Percentiles rank a stretch among this genome's conserved stretches.
phyloP scores from a whole-genome alignment of 202 grass and related monocot genomes.

The Thinopyrum obtusiflorum region DNA sequence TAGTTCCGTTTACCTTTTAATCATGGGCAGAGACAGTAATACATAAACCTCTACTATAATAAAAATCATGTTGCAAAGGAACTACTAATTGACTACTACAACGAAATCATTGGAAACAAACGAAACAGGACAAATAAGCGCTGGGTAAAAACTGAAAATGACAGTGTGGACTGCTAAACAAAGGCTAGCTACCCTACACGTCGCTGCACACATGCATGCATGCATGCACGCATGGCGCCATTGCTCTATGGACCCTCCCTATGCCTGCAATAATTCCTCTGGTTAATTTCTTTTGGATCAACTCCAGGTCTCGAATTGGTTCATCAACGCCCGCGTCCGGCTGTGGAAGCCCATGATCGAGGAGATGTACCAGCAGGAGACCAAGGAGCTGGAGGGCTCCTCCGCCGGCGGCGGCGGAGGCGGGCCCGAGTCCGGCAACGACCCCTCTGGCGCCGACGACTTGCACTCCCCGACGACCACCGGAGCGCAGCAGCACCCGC shows the following conservation, averaged over 20 bases:
- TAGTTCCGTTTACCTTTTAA: conserved; percentile 3
- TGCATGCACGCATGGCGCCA: conserved; percentile 42
- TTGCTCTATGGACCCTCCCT: conserved; percentile 25
- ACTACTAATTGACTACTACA: not conserved
- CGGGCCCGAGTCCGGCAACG: conserved; percentile 42
- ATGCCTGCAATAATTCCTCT: conserved; percentile 46
- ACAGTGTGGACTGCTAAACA: conserved; percentile 1
- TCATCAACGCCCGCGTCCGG: conserved; percentile 98
- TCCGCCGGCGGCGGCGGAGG: conserved; percentile 34
- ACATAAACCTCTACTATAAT: not conserved
- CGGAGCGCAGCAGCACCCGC: conserved; percentile 27
- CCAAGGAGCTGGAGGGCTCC: conserved; percentile 54
- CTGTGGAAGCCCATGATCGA: conserved; percentile 99
- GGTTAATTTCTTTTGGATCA: conserved; percentile 35
- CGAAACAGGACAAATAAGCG: conserved; percentile 25
- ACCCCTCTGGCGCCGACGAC: conserved; percentile 46
- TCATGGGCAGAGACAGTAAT: not conserved
- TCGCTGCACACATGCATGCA: conserved; percentile 22
- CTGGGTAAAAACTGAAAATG: conserved; percentile 32
- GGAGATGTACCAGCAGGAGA: conserved; percentile 98
- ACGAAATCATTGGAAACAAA: conserved; percentile 15
- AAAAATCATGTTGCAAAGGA: conserved; percentile 2
- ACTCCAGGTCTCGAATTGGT: conserved; percentile 97
- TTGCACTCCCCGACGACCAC: conserved; percentile 57
- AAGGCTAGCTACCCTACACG: conserved; percentile 19